Conservation (phyloP, 495 filamentous ascomycete genomes). For the Podospora bellae-mahoneyi region DNA sequence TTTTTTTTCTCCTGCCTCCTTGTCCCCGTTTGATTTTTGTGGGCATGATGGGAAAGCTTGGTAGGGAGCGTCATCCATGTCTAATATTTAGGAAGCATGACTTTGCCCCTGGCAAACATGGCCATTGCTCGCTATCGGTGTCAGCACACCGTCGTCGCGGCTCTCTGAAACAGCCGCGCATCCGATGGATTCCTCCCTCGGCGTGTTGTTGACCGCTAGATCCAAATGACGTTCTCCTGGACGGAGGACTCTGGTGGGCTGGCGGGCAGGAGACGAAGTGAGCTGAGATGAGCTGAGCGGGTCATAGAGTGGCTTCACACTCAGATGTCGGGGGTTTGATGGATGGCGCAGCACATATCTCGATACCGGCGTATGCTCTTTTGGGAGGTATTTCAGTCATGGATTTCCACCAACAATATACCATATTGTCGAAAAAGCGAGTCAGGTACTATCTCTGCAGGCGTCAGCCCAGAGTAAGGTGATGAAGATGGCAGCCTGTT, state of each 20-base stretch:
- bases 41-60: background rate
- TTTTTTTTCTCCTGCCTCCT: background rate
- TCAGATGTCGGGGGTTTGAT: background rate
- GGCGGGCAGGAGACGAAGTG: background rate
- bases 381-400: background rate
- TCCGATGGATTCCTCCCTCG: background rate
- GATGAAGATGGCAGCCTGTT: background rate
- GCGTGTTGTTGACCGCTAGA: slow-evolving; percentile 2
- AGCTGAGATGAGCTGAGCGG: slow-evolving; percentile 6
- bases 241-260: background rate
- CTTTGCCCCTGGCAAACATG: slow-evolving; percentile 1
- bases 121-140: background rate
- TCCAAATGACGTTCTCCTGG: background rate
- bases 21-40: background rate
- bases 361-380: background rate
- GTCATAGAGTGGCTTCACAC: background rate
- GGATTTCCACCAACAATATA: background rate
- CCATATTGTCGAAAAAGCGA: background rate
- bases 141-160: slow-evolving; percentile 1
- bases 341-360: background rate
- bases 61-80: slow-evolving; percentile 2
- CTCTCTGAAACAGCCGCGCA: slow-evolving; percentile 7
- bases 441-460: background rate
- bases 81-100: background rate
- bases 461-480: background rate